Percentiles rank a stretch among this genome's conserved stretches.
Evolutionary conservation across 345 rosid species (phyloP).

Genomic region (Microthlaspi erraticum): DNA sequence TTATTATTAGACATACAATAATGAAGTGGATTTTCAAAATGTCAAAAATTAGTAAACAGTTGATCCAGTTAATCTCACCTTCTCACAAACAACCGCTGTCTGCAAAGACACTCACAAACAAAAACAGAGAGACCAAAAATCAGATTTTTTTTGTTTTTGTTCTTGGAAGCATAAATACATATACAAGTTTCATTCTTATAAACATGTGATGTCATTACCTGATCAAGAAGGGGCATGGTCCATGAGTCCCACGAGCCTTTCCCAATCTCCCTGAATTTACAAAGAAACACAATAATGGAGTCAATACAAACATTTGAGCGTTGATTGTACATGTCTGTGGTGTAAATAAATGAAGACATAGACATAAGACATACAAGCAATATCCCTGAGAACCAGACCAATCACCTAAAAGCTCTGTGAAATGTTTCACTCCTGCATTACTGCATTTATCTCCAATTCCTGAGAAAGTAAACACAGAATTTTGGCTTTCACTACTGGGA

Average conservation of each 20-base stretch:
- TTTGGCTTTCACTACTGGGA: background rate
- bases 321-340: background rate
- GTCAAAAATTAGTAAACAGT: conserved; percentile 21
- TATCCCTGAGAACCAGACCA: conserved; percentile 83
- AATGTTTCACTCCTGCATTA: conserved; percentile 55
- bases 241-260: conserved; percentile 95
- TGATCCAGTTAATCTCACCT: conserved; percentile 53
- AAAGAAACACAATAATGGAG: conserved; percentile 12
- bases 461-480: conserved; percentile 28
- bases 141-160: background rate
- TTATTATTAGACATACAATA: conserved; percentile 15
- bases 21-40: background rate
- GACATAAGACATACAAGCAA: conserved; percentile 82
- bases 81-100: conserved; percentile 80
- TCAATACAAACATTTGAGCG: background rate
- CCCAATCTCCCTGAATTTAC: conserved; percentile 70
- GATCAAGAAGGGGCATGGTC: conserved; percentile 80
- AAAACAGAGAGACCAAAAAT: background rate
- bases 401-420: conserved; percentile 69
- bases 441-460: conserved; percentile 83
- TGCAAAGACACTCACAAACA: conserved; percentile 50
- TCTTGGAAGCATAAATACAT: background rate
- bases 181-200: conserved; percentile 8
- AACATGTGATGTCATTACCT: conserved; percentile 50
- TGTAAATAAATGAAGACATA: conserved; percentile 9